Evolutionary conservation across 352 stramenopile species (phyloP).

Genomic region (Pythium phragmitis): DNA sequence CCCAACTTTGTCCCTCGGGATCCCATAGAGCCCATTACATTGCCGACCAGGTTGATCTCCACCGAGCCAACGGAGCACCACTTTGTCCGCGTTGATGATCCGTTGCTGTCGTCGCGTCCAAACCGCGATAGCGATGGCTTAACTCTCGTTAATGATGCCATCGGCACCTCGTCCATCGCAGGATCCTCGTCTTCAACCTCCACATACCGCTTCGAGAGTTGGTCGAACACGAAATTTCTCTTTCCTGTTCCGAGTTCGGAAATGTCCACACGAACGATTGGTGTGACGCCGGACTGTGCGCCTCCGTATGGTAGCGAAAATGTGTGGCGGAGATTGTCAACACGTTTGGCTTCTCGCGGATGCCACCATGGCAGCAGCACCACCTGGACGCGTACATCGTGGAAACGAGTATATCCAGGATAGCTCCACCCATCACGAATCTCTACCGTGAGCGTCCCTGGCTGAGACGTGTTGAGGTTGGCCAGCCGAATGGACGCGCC

Average conservation of each 20-base stretch:
- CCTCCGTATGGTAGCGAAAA: constrained; percentile 83
- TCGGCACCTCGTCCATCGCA: constrained; percentile 27
- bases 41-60: constrained; percentile 84
- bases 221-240: constrained; percentile 84
- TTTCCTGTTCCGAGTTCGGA: constrained; percentile 67
- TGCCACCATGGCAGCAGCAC: constrained; percentile 87
- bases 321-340: constrained; percentile 79
- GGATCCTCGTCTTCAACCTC: constrained; percentile 74
- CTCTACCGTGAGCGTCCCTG: constrained; percentile 77
- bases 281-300: constrained; percentile 83
- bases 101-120: constrained; percentile 52
- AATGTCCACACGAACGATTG: constrained; percentile 80
- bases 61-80: constrained; percentile 78
- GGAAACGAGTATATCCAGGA: constrained; percentile 78
- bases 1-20: constrained; percentile 64
- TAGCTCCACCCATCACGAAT: constrained; percentile 85
- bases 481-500: constrained; percentile 85
- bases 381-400: constrained; percentile 82
- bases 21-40: constrained; percentile 76
- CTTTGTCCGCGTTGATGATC: constrained; percentile 45
- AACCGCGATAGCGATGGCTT: constrained; percentile 22
- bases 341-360: constrained; percentile 60
- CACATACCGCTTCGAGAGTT: constrained; percentile 84
- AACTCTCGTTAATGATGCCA: constrained; percentile 4
- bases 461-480: constrained; percentile 85